Base-by-base conservation (phyloP, 2,329 filamentous ascomycete species). In the Aspergillus persii region DNA sequence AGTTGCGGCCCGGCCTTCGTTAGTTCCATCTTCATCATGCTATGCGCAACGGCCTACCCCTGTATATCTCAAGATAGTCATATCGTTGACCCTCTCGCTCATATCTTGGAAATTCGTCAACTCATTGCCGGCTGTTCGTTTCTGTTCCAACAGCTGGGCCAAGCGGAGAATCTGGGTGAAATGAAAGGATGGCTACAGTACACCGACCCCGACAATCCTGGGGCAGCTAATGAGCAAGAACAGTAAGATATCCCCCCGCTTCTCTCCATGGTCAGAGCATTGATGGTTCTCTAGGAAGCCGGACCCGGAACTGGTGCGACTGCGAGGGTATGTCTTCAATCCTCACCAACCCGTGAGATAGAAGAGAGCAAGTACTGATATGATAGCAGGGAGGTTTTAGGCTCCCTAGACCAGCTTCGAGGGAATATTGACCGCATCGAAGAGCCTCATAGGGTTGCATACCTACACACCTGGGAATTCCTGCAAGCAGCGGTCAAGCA, bases 1-100 rank as follows among this genome's bases (percentile, higher is more conserved):
- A 79, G 79, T 50, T 76, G 75, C 41, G 76, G 77, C 11, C 77
- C 79, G 1, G 74, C 73, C 4, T 77, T 77, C 56, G 68, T 75
- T 33, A 73, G 74, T n/a, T 70, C 75, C 8, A 70, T 77, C 9
- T 74, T 77, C 39, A 74, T 77, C 39, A 70, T 77, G 63, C 59
- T 76, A 5, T 76, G 74, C 31, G 71, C 74, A 9, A 70, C 68
- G 4, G 71, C 71, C 2, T 69, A 70, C 27, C 69, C 69, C 3
- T 71, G 67, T 44, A 63, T 72, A 27, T 72, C 69, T 3, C 39
- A 61, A 9, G 67, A 72, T 15, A 62, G 49, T 8, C 63, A 61
- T 18, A 59, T 65, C 7, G 62, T 65, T 29, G 68, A 73, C 39
- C 70, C 71, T 3, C 47, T 74, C 26, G 56, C 63, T 2, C 66